A percentile compares a stretch with the other conserved stretches of the same genome.
Evolutionary conservation across 306 rosid species (phyloP).

Genomic region (Citrullus amarus): DNA sequence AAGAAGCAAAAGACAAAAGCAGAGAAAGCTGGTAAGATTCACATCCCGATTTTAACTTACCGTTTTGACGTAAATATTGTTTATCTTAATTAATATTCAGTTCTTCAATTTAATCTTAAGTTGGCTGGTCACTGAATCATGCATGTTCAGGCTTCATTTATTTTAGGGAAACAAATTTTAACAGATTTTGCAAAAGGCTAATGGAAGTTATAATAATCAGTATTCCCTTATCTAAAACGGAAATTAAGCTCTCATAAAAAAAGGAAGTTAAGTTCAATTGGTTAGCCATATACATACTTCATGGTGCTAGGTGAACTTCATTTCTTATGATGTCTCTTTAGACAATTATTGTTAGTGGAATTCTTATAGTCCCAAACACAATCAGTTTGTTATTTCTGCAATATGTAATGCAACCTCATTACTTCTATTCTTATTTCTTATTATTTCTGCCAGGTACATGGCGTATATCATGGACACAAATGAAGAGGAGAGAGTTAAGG

Average conservation of each 20-base stretch:
- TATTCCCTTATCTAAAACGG: neutral
- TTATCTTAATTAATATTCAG: neutral
- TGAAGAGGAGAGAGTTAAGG: conserved; percentile 95
- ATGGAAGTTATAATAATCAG: neutral
- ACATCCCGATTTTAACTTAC: neutral
- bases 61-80: neutral
- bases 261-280: neutral
- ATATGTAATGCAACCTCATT: neutral
- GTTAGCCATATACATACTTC: neutral
- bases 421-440: neutral
- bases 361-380: neutral
- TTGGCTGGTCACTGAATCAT: neutral
- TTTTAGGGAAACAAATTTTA: neutral
- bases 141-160: neutral
- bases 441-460: conserved; percentile 69
- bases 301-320: neutral
- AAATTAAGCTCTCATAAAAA: neutral
- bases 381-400: neutral
- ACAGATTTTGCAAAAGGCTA: neutral
- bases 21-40: conserved; percentile 92
- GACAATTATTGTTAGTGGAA: neutral
- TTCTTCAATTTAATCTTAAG: neutral
- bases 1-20: conserved; percentile 98
- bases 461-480: conserved; percentile 99
- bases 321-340: neutral